Conservation (phyloP, 2,329 filamentous ascomycete genomes). For the Aspergillus puulaauensis region DNA sequence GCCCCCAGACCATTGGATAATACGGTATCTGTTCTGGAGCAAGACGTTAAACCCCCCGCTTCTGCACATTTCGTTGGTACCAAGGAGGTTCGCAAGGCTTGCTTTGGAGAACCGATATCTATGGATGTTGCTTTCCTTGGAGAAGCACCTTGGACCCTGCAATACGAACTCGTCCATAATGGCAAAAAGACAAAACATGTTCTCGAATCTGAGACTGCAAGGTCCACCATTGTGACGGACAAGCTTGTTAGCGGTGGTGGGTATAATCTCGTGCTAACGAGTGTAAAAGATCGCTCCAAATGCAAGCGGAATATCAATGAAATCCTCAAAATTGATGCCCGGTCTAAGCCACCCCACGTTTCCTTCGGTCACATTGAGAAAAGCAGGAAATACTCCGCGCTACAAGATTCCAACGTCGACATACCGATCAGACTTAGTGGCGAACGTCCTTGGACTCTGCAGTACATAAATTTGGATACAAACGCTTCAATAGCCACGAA, state of each 20-base stretch:
- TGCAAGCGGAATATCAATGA: conserved; percentile 86
- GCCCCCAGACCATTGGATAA: conserved; percentile 62
- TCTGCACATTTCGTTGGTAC: conserved; percentile 68
- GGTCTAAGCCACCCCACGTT: conserved; percentile 82
- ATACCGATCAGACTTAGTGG: conserved; percentile 84
- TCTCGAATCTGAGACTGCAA: conserved; percentile 61
- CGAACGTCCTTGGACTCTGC: conserved; percentile 78
- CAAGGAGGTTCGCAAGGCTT: conserved; percentile 61
- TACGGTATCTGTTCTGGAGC: conserved; percentile 67
- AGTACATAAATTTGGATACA: conserved; percentile 68
- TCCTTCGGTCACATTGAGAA: conserved; percentile 84
- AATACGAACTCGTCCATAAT: conserved; percentile 90
- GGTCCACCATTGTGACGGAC: conserved; percentile 73
- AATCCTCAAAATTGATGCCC: conserved; percentile 79
- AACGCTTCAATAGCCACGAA: conserved; percentile 51
- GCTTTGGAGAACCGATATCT: conserved; percentile 76
- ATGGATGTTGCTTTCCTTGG: conserved; percentile 75
- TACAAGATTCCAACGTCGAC: conserved; percentile 72
- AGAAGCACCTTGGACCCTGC: conserved; percentile 81
- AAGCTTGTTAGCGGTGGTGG: conserved; percentile 78
- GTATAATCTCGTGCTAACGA: conserved; percentile 82
- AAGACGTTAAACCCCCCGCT: conserved; percentile 90
- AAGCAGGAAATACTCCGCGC: conserved; percentile 69
- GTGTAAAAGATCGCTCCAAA: conserved; percentile 79
- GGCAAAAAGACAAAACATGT: conserved; percentile 75